Evolutionary conservation across 176 grass and related monocot species (phyloP).

Genomic region (Lolium rigidum): DNA sequence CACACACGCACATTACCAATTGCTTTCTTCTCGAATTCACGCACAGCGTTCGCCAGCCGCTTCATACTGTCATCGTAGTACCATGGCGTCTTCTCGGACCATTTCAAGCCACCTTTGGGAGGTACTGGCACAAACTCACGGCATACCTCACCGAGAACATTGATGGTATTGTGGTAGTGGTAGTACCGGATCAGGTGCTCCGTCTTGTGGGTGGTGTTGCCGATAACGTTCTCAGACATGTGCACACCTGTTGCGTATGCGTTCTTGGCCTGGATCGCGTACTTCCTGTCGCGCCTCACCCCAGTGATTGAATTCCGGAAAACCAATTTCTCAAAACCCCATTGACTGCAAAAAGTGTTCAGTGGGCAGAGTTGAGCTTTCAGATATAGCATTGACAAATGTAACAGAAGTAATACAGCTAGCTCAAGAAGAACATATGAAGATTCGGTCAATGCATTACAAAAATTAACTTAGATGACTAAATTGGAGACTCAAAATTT

Average conservation of each 20-base stretch:
- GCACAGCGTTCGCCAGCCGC: constrained; percentile 17
- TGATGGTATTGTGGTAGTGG: constrained; percentile 97
- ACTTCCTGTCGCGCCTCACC: constrained; percentile 81
- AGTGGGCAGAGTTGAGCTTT: neutral
- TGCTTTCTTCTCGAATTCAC: constrained; percentile 45
- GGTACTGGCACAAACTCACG: constrained; percentile 68
- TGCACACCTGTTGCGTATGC: constrained; percentile 84
- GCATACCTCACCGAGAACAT: constrained; percentile 74
- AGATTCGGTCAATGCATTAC: neutral
- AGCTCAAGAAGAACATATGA: neutral
- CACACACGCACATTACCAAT: constrained; percentile 38
- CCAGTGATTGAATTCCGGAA: constrained; percentile 82
- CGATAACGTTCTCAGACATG: constrained; percentile 90
- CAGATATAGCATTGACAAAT: neutral
- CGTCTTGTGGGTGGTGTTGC: constrained; percentile 94
- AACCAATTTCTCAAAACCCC: constrained; percentile 95
- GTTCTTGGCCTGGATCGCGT: constrained; percentile 82
- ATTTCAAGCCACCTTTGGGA: constrained; percentile 53
- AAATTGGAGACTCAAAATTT: neutral
- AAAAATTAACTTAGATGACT: neutral
- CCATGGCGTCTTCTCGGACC: constrained; percentile 87
- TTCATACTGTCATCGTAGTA: constrained; percentile 85
- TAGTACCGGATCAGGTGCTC: constrained; percentile 92
- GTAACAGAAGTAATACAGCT: constrained; percentile 3
- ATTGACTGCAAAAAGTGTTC: constrained; percentile 51